Evolutionary conservation across 495 filamentous ascomycete species (phyloP).

Genomic region (Tuber brumale): DNA sequence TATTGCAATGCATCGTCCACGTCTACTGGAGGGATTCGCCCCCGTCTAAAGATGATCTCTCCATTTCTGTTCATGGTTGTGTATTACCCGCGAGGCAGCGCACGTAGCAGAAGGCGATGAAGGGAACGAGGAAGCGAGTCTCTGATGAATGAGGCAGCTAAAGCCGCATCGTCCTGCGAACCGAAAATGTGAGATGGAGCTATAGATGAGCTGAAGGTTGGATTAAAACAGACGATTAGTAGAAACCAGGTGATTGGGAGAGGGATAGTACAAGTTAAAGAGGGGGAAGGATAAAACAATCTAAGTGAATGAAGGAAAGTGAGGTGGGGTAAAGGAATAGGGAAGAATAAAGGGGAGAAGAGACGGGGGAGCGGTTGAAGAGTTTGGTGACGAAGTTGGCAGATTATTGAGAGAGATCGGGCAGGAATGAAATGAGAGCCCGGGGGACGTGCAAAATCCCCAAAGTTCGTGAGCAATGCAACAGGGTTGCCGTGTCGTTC

Average conservation of each 20-base stretch:
- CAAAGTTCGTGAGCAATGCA: slow-evolving; percentile 9
- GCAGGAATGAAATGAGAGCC: background rate
- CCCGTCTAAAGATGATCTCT: slow-evolving; percentile 17
- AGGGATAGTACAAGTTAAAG: slow-evolving; percentile 3
- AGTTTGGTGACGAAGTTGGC: slow-evolving; percentile 11
- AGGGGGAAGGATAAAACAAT: background rate
- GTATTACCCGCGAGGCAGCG: background rate
- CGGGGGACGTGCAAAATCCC: slow-evolving; percentile 24
- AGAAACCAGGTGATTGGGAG: background rate
- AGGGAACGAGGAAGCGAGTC: background rate
- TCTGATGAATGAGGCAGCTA: slow-evolving; percentile 1
- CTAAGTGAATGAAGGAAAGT: slow-evolving; percentile 4
- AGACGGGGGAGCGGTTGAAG: slow-evolving; percentile 4
- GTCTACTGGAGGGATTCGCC: slow-evolving; percentile 36
- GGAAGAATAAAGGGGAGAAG: slow-evolving; percentile 13
- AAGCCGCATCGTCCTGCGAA: background rate
- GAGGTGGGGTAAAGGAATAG: slow-evolving; percentile 11
- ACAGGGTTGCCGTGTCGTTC: slow-evolving; percentile 19
- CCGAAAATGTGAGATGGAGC: background rate
- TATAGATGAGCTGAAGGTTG: background rate
- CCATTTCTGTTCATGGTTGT: slow-evolving; percentile 22
- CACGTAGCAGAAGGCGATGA: background rate
- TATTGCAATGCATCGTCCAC: slow-evolving; percentile 85
- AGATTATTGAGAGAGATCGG: background rate
- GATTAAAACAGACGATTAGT: background rate